Evolutionary conservation across 2,329 filamentous ascomycete genomes (phyloP).

Genomic region (Colletotrichum sp.): DNA sequence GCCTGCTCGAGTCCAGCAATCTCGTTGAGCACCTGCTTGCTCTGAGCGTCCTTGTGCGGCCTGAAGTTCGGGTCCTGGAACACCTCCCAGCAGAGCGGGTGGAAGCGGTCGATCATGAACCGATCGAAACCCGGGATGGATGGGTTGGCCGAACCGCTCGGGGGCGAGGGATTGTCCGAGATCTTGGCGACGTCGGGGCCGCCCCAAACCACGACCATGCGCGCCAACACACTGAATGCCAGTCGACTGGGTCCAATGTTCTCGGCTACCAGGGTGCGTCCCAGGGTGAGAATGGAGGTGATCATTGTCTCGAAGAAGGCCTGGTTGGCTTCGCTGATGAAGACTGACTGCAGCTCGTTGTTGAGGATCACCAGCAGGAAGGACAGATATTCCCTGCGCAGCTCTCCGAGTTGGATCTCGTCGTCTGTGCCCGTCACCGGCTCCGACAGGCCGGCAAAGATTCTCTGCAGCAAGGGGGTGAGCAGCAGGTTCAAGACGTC

Average conservation of each 20-base stretch:
- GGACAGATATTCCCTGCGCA: constrained; percentile 92
- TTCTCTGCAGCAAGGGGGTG: constrained; percentile 86
- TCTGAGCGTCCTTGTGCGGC: constrained; percentile 81
- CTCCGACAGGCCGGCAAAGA: constrained; percentile 85
- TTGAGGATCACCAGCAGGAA: constrained; percentile 90
- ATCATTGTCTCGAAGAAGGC: constrained; percentile 88
- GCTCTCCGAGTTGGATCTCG: constrained; percentile 90
- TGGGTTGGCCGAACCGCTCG: constrained; percentile 57
- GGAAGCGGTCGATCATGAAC: constrained; percentile 90
- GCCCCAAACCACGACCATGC: constrained; percentile 89
- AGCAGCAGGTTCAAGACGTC: constrained; percentile 87
- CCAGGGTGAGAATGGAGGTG: constrained; percentile 82
- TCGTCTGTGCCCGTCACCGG: constrained; percentile 92
- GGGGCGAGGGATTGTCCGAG: constrained; percentile 53
- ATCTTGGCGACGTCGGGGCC: constrained; percentile 76
- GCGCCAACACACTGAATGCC: constrained; percentile 80
- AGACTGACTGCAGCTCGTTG: constrained; percentile 86
- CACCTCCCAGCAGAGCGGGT: constrained; percentile 88
- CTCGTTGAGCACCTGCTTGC: constrained; percentile 85
- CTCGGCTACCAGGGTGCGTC: constrained; percentile 72
- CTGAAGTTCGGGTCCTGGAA: constrained; percentile 81
- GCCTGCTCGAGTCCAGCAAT: constrained; percentile 86
- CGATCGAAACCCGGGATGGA: constrained; percentile 86
- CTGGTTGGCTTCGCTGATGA: constrained; percentile 91
- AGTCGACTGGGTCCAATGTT: constrained; percentile 68